Percentiles rank a stretch among this genome's conserved stretches.
These are phyloP conservation scores for Metschnikowia shivogae DNA, from an alignment of 805 yeast species.

Conservation along the genomic window DNA sequence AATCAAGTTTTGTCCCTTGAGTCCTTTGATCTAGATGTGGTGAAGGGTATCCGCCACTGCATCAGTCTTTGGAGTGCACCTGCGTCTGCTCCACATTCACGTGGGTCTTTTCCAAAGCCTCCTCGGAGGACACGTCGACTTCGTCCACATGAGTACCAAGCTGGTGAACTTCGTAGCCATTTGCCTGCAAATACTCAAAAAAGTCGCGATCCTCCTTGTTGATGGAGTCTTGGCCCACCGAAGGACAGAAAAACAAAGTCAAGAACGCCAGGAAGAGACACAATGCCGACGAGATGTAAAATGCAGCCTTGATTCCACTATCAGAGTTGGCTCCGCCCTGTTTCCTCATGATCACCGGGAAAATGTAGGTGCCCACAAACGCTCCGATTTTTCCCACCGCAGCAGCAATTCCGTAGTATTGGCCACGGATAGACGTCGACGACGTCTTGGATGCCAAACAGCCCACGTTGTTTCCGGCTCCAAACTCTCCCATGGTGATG, in stretches of 20 bases:
- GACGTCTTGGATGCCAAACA: conserved; percentile 80
- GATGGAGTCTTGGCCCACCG: conserved; percentile 80
- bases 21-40: too few relatives aligned
- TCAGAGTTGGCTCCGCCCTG: conserved; percentile 46
- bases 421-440: conserved; percentile 86
- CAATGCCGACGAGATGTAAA: conserved; percentile 75
- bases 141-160: conserved; percentile 42
- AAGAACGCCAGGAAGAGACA: conserved; percentile 68
- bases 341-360: conserved; percentile 70
- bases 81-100: conserved; percentile 5
- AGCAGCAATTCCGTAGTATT: conserved; percentile 87
- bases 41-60: too few relatives aligned
- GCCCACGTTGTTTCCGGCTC: conserved; percentile 93
- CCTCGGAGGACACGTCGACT: conserved; percentile 11
- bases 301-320: conserved; percentile 68
- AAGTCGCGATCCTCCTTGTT: conserved; percentile 72
- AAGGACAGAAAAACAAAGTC: conserved; percentile 70
- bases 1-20: too few relatives aligned
- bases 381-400: conserved; percentile 93
- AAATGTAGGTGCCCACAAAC: conserved; percentile 82
- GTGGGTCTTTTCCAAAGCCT: conserved; percentile 9
- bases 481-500: conserved; percentile 84
- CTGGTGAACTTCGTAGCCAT: conserved; percentile 66
- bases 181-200: conserved; percentile 56
- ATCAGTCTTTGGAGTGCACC: too few relatives aligned